phyloP scores from a whole-genome alignment of 2,329 filamentous ascomycete genomes.

The Aspergillus sp. region DNA sequence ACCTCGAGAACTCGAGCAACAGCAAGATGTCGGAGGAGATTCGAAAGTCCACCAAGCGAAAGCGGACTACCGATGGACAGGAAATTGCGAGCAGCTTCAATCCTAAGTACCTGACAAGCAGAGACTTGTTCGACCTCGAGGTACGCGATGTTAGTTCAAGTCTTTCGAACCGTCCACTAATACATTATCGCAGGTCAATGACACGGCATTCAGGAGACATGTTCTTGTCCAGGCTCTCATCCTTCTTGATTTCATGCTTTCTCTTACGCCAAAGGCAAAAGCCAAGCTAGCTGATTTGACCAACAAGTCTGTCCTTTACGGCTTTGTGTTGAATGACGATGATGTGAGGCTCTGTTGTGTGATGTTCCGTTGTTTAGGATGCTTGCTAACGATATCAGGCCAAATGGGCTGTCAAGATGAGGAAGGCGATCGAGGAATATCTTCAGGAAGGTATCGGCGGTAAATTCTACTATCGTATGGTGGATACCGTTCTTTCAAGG shows the following conservation, averaged over 20 bases:
- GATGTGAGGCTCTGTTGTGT: slow-evolving; percentile 60
- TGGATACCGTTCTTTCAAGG: slow-evolving; percentile 89
- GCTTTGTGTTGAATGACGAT: slow-evolving; percentile 75
- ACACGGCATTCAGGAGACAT: slow-evolving; percentile 90
- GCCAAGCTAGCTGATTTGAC: slow-evolving; percentile 71
- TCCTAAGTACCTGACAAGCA: slow-evolving; percentile 96
- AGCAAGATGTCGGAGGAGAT: slow-evolving; percentile 63
- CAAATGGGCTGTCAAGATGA: slow-evolving; percentile 81
- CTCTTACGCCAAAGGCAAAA: slow-evolving; percentile 78
- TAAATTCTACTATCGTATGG: slow-evolving; percentile 92
- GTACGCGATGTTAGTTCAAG: slow-evolving; percentile 48
- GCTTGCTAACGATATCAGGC: slow-evolving; percentile 53
- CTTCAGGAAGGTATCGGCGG: slow-evolving; percentile 79
- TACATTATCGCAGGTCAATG: slow-evolving; percentile 67
- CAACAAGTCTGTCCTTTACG: slow-evolving; percentile 88
- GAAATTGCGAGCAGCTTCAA: slow-evolving; percentile 79
- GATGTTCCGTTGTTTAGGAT: background rate
- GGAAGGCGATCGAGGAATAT: slow-evolving; percentile 76
- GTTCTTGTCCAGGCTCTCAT: slow-evolving; percentile 95
- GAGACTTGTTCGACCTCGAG: slow-evolving; percentile 93
- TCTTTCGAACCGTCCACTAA: slow-evolving; percentile 24
- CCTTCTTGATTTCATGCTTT: slow-evolving; percentile 91
- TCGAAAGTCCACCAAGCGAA: slow-evolving; percentile 70
- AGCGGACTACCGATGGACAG: slow-evolving; percentile 62
- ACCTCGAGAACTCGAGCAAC: slow-evolving; percentile 66